Evolutionary conservation across 1,284 basidiomycete species (phyloP).

Genomic region (Cryptococcus deneoformans): DNA sequence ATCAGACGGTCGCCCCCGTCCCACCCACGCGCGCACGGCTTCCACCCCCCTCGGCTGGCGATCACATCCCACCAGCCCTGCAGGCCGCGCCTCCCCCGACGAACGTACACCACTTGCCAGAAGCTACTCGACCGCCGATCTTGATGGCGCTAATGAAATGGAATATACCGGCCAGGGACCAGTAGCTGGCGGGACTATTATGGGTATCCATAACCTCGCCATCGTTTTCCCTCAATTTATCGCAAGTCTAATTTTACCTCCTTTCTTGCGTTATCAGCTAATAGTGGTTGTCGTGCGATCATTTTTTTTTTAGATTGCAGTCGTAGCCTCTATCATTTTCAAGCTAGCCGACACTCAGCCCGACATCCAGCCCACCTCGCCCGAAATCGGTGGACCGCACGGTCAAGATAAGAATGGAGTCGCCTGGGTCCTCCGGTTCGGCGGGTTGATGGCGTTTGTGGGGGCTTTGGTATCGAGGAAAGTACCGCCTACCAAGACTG

Average conservation of each 20-base stretch:
- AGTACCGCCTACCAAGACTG: conserved; percentile 81
- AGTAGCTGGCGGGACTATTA: conserved; percentile 85
- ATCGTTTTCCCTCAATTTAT: conserved; percentile 91
- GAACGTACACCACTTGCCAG: conserved; percentile 66
- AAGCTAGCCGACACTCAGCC: conserved; percentile 61
- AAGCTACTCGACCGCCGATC: conserved; percentile 60
- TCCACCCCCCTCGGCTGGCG: conserved; percentile 51
- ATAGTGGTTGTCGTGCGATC: background rate
- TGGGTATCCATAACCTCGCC: conserved; percentile 93
- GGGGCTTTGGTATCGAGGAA: conserved; percentile 71
- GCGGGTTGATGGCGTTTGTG: conserved; percentile 75
- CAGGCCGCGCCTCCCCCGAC: conserved; percentile 11
- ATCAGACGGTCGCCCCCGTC: conserved; percentile 26
- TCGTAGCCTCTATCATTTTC: conserved; percentile 89
- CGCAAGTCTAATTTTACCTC: conserved; percentile 54
- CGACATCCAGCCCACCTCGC: conserved; percentile 21
- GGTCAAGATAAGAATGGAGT: conserved; percentile 78
- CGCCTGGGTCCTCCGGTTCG: conserved; percentile 90
- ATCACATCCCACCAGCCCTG: conserved; percentile 28
- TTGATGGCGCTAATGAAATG: conserved; percentile 48
- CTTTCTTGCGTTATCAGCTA: background rate
- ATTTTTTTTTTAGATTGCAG: conserved; percentile 61
- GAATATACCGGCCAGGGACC: conserved; percentile 56
- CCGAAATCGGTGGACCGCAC: conserved; percentile 36
- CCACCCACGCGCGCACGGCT: conserved; percentile 53